Conservation (phyloP, 371 early-diverging fungal species). For the Syncephalastrum racemosum region DNA sequence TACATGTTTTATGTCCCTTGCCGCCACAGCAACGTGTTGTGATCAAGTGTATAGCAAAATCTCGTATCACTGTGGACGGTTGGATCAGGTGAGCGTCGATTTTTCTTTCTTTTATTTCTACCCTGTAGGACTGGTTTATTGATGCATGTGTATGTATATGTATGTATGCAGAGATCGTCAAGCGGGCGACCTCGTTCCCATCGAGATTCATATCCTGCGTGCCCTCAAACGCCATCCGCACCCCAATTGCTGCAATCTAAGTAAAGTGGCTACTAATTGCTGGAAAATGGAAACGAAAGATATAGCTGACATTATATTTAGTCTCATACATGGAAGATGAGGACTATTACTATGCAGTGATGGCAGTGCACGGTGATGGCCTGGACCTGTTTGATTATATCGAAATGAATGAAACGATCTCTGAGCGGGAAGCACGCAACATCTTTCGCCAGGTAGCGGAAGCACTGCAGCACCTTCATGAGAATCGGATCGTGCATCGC, state of each 20-base stretch:
- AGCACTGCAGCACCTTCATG: conserved; percentile 71
- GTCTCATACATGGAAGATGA: conserved; percentile 64
- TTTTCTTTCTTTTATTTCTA: neutral
- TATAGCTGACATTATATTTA: conserved; percentile 15
- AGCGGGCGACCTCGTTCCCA: conserved; percentile 59
- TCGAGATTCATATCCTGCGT: conserved; percentile 70
- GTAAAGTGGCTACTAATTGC: conserved; percentile 18
- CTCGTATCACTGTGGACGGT: conserved; percentile 63
- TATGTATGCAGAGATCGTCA: conserved; percentile 47
- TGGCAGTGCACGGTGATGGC: conserved; percentile 61
- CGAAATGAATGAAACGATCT: conserved; percentile 57
- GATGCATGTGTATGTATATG: neutral
- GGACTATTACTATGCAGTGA: conserved; percentile 66
- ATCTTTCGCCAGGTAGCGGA: conserved; percentile 66
- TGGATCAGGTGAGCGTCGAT: conserved; percentile 50
- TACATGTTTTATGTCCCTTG: neutral
- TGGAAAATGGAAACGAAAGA: neutral
- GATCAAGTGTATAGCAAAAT: conserved; percentile 70
- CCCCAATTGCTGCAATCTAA: conserved; percentile 59
- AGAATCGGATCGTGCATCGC: conserved; percentile 73
- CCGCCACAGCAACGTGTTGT: conserved; percentile 52
- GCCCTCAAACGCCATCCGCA: conserved; percentile 58
- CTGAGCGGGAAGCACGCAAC: conserved; percentile 54
- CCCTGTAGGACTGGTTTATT: neutral
- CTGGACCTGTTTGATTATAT: conserved; percentile 81